Conservation (phyloP, 1,139 yeast genomes). For the Eremothecium cymbalariae region DNA sequence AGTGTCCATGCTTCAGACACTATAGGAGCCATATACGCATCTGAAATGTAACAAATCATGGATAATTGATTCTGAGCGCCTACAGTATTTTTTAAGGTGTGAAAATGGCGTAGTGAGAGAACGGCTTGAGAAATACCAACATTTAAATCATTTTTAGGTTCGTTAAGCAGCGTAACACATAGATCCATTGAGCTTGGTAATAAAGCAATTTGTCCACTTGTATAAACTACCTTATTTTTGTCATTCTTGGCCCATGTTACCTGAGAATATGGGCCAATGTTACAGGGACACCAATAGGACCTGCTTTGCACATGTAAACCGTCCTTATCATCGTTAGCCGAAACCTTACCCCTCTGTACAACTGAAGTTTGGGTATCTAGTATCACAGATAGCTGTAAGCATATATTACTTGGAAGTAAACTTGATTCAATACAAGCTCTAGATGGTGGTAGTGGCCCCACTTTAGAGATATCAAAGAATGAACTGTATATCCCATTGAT, state of each 20-base stretch:
- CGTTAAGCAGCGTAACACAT: conserved; percentile 16
- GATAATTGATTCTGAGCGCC: conserved; percentile 39
- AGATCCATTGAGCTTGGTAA: conserved; percentile 62
- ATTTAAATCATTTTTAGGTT: conserved; percentile 11
- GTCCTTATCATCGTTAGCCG: conserved; percentile 32
- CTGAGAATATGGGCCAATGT: conserved; percentile 96
- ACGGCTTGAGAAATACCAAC: conserved; percentile 34
- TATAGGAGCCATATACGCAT: conserved; percentile 25
- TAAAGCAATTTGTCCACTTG: conserved; percentile 93
- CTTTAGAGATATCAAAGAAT: conserved; percentile 37
- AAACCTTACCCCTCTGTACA: conserved; percentile 15
- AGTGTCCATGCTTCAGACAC: conserved; percentile 38
- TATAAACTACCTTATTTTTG: conserved; percentile 42
- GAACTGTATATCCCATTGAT: conserved; percentile 54
- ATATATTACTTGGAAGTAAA: conserved; percentile 32
- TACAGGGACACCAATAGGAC: conserved; percentile 97
- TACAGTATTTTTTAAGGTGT: conserved; percentile 52
- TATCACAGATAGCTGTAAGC: conserved; percentile 53
- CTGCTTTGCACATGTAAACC: conserved; percentile 89
- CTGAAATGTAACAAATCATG: conserved; percentile 50
- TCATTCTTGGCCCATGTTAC: conserved; percentile 44
- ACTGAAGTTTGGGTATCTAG: conserved; percentile 26
- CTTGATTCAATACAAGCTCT: conserved; percentile 70
- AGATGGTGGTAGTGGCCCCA: conserved; percentile 68
- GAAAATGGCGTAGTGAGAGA: conserved; percentile 66